A percentile compares a stretch with the other conserved stretches of the same genome.
phyloP scores from a whole-genome alignment of 2,329 filamentous ascomycete species.

The Alternaria sp. region DNA sequence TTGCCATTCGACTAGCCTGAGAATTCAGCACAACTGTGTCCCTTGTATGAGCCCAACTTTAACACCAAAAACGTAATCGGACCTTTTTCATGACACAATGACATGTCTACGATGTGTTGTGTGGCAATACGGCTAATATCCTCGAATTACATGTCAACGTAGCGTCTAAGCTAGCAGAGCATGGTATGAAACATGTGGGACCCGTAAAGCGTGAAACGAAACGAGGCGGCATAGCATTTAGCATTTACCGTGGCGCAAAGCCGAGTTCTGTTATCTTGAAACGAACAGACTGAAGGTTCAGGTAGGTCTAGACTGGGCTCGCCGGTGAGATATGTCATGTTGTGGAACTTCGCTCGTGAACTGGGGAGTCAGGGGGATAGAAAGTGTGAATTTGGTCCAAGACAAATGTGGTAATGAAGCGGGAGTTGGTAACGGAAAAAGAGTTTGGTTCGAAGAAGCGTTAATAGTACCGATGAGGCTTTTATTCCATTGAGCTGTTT shows the following conservation, averaged over 20 bases:
- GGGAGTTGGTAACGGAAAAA: not conserved
- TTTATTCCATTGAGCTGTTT: not conserved
- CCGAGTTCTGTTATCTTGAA: conserved; percentile 3
- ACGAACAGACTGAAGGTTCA: conserved; percentile 7
- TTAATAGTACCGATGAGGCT: not conserved
- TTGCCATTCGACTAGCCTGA: not conserved
- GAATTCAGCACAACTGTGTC: not conserved
- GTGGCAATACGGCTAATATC: not conserved
- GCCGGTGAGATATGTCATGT: not conserved
- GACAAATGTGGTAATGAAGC: not conserved
- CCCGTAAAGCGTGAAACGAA: conserved; percentile 1
- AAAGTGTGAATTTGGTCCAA: not conserved
- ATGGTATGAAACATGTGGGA: conserved; percentile 5
- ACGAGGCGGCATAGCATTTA: not conserved
- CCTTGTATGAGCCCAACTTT: not conserved
- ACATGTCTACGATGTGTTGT: not conserved
- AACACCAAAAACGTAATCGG: not conserved
- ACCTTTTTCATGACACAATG: not conserved
- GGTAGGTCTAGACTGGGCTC: not conserved
- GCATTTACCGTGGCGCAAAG: conserved; percentile 1
- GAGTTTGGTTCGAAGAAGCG: not conserved
- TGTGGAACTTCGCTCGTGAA: not conserved
- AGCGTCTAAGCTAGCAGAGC: not conserved
- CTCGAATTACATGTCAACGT: not conserved
- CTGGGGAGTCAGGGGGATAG: not conserved